Evolutionary conservation across 2,329 filamentous ascomycete genomes (phyloP).

Genomic region (Colletotrichum tabaci): DNA sequence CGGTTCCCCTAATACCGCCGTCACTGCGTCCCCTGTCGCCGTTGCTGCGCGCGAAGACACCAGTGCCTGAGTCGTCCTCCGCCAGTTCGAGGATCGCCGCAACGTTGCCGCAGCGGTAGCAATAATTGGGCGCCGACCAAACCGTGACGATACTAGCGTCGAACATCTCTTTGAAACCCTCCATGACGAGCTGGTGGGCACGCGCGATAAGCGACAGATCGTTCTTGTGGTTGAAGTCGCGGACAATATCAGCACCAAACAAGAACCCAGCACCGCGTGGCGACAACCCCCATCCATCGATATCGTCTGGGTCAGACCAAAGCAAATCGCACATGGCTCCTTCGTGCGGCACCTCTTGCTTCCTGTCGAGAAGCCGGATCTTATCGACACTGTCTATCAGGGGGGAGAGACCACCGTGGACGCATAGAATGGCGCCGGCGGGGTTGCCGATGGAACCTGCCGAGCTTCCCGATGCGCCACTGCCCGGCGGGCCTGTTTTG

Average conservation of each 20-base stretch:
- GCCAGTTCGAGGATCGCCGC: conserved; percentile 94
- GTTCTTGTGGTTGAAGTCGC: conserved; percentile 95
- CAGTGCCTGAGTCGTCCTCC: conserved; percentile 85
- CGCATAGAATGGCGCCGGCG: conserved; percentile 90
- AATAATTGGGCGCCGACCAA: conserved; percentile 99
- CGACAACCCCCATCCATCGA: conserved; percentile 95
- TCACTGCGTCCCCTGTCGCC: conserved; percentile 76
- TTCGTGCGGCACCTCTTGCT: conserved; percentile 98
- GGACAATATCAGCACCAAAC: conserved; percentile 96
- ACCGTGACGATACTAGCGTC: conserved; percentile 96
- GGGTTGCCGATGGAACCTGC: conserved; percentile 75
- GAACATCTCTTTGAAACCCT: conserved; percentile 99
- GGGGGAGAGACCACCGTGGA: conserved; percentile 93
- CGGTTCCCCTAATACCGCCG: conserved; percentile 56
- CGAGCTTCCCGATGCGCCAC: conserved; percentile 81
- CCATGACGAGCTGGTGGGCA: conserved; percentile 98
- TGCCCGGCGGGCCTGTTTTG: conserved; percentile 82
- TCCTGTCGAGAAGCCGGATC: conserved; percentile 93
- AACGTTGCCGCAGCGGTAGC: conserved; percentile 95
- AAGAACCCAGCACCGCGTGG: conserved; percentile 95
- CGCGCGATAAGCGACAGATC: conserved; percentile 92
- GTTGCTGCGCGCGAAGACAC: conserved; percentile 78
- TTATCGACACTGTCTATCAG: conserved; percentile 95
- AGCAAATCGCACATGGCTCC: conserved; percentile 98
- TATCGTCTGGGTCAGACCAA: conserved; percentile 98